Percentiles rank a stretch among this genome's conserved stretches.
These are phyloP conservation scores for Tulasnella sp. DNA, from an alignment of 768 basidiomycete species.

Conservation along the genomic window DNA sequence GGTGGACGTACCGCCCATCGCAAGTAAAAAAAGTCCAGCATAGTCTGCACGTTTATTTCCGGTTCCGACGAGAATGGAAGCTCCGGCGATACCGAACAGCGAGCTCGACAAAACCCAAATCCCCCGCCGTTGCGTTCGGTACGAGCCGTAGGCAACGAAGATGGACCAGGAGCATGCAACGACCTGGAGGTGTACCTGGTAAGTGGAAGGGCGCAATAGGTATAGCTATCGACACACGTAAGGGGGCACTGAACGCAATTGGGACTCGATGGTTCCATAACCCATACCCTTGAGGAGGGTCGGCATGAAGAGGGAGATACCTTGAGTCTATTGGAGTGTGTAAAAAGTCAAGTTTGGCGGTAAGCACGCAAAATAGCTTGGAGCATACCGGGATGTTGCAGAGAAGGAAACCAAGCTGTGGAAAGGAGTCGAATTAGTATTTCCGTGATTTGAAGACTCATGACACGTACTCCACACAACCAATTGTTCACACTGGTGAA, in stretches of 20 bases:
- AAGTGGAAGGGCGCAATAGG: background rate
- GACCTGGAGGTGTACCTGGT: conserved; percentile 7
- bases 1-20: conserved; percentile 25
- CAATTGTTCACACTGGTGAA: conserved; percentile 34
- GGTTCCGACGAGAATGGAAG: conserved; percentile 27
- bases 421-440: conserved; percentile 1
- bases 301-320: conserved; percentile 36
- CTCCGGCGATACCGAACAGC: conserved; percentile 20
- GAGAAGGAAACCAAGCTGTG: conserved; percentile 32
- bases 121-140: conserved; percentile 27
- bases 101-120: conserved; percentile 30
- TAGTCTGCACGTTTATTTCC: conserved; percentile 23
- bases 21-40: conserved; percentile 28
- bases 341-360: background rate
- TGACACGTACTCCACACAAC: conserved; percentile 28
- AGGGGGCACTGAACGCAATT: conserved; percentile 31
- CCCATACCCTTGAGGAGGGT: conserved; percentile 35
- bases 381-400: conserved; percentile 32
- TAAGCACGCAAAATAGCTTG: background rate
- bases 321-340: conserved; percentile 24
- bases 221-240: conserved; percentile 2
- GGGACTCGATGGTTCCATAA: conserved; percentile 31
- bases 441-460: background rate
- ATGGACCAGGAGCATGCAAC: conserved; percentile 34
- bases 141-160: conserved; percentile 31